A percentile compares a stretch with the other conserved stretches of the same genome.
Evolutionary conservation across 2,329 filamentous ascomycete species (phyloP).

Genomic region (Aspergillus floridensis): DNA sequence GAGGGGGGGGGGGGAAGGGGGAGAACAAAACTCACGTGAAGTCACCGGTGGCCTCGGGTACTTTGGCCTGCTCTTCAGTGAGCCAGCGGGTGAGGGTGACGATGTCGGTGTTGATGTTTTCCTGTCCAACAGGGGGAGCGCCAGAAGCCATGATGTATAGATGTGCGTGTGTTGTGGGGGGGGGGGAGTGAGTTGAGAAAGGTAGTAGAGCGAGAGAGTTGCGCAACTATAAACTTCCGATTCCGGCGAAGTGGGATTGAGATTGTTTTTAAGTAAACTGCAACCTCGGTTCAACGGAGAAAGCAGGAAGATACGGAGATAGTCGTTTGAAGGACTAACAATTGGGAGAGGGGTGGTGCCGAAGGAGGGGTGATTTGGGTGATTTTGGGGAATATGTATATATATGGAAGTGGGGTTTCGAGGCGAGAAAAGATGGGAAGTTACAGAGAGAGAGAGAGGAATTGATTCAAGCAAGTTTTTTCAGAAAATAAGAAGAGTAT

Average conservation of each 20-base stretch:
- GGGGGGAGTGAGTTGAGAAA: slow-evolving; percentile 2
- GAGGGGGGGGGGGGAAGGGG: not conserved
- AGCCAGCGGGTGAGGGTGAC: slow-evolving; percentile 92
- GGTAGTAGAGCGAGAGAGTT: slow-evolving; percentile 3
- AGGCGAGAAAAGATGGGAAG: not conserved
- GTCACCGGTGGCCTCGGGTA: slow-evolving; percentile 93
- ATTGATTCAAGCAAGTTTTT: not conserved
- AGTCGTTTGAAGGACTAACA: not conserved
- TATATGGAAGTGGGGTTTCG: not conserved
- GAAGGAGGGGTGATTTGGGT: not conserved
- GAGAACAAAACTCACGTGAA: slow-evolving; percentile 79
- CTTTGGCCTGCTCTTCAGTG: slow-evolving; percentile 91
- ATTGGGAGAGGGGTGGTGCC: not conserved
- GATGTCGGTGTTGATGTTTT: slow-evolving; percentile 94
- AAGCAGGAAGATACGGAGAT: slow-evolving; percentile 17
- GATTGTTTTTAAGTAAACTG: slow-evolving; percentile 6
- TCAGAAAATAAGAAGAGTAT: not conserved
- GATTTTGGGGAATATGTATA: not conserved
- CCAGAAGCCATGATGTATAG: slow-evolving; percentile 37
- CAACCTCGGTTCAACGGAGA: slow-evolving; percentile 33
- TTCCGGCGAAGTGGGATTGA: slow-evolving; percentile 3
- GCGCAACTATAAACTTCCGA: slow-evolving; percentile 4
- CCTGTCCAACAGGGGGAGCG: slow-evolving; percentile 56
- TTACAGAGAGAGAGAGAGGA: not conserved
- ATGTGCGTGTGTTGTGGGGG: slow-evolving; percentile 4